Base-by-base conservation (phyloP, 805 yeast genomes). In the Phaffomyces thermotolerans region DNA sequence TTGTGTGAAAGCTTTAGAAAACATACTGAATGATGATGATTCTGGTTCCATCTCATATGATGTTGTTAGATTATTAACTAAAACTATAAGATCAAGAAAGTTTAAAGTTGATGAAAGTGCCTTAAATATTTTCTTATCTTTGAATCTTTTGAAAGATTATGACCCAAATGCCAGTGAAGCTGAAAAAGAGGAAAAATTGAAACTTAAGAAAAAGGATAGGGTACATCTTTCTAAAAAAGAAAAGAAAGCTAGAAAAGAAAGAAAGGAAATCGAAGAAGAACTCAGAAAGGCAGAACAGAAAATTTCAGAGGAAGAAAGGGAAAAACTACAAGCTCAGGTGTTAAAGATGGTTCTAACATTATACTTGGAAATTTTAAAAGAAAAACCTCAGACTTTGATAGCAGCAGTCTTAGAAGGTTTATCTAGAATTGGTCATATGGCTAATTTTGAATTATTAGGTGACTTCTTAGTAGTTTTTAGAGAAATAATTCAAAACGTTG, bases 351-450 rank as follows among this genome's bases (percentile, higher is more conserved):
- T 89, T 25, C 69, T 93, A 47, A 72, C 82, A 1, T 64, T 87
- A 18, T 93, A 93, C 59, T 67, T 93, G 52, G 89, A 85, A 51
- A 76, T 91, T 27, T 69, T 93, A 49, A 83, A 76, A 59, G 73
- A 73, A 15, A 72, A 78, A 37, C 75, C 80, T 17, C 75, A 78
- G 33, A 73, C 76, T 17, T 67, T 93, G 42, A 79, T 88, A 71
- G 96, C 95, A 8, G 73, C 91, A 0, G 95, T 91, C 0, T 69
- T 93, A 43, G 98, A 93, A 66, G 98, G 98, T 4, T 66, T 93
- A 44, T 85, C 97, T 1, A 78, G 79, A 57, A 89, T 82, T 59
- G 96, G 98, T 3, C 93, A 84, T 56, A 81, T 90, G 80, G 89
- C 95, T 22, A 93, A 93, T 59, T 79, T 91, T 45, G 98, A 93